Percentiles rank a stretch among this genome's conserved stretches.
Evolutionary conservation across 2,329 filamentous ascomycete species (phyloP).

Genomic region (Pseudopithomyces maydicus): DNA sequence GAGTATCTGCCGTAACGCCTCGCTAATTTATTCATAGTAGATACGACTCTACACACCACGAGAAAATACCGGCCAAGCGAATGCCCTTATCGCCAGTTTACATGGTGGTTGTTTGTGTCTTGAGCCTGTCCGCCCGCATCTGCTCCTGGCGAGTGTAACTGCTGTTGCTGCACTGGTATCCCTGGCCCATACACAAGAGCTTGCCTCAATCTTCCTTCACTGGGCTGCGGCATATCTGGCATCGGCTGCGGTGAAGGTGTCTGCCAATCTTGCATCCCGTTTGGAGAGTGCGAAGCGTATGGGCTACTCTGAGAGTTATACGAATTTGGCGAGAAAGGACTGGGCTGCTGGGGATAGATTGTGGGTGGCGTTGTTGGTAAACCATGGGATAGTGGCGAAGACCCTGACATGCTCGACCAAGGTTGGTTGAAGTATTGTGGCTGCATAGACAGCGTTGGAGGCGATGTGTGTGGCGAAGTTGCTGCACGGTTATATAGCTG

Average conservation of each 20-base stretch:
- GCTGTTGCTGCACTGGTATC: constrained; percentile 16
- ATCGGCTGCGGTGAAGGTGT: constrained; percentile 35
- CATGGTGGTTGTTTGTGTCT: background rate
- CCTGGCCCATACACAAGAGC: constrained; percentile 38
- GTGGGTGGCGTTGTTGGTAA: constrained; percentile 37
- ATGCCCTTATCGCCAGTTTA: background rate
- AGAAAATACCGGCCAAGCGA: too few species aligned
- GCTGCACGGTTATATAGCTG: constrained; percentile 48
- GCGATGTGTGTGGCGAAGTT: constrained; percentile 29
- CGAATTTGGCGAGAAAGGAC: constrained; percentile 35
- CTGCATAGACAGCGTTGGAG: constrained; percentile 16
- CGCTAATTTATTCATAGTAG: background rate
- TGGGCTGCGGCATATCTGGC: constrained; percentile 39
- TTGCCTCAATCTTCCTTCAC: constrained; percentile 35
- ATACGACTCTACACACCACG: background rate
- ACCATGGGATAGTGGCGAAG: constrained; percentile 29
- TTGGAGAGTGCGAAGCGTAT: constrained; percentile 18
- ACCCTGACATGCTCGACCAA: constrained; percentile 31
- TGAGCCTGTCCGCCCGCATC: constrained; percentile 1
- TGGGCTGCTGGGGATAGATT: constrained; percentile 32
- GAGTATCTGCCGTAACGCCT: background rate
- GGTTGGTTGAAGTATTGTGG: constrained; percentile 26
- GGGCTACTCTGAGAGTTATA: constrained; percentile 27
- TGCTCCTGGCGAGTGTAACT: constrained; percentile 3
- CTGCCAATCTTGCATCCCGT: constrained; percentile 16